Percentiles rank a stretch among this genome's conserved stretches.
These are phyloP conservation scores for Xylaria sp. DNA, from an alignment of 2,329 filamentous ascomycete species.

Conservation along the genomic window DNA sequence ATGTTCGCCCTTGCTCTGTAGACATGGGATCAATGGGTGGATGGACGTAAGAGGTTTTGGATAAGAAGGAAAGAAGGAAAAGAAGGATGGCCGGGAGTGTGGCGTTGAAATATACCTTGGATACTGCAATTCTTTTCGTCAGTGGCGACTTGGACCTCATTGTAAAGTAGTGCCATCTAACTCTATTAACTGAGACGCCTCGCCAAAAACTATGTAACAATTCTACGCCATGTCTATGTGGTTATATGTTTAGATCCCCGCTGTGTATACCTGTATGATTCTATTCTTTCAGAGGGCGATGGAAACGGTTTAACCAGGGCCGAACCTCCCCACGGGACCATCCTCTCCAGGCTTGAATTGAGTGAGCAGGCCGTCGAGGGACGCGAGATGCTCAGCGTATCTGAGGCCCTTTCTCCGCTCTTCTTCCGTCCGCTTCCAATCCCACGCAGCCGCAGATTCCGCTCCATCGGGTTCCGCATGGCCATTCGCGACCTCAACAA, in stretches of 20 bases:
- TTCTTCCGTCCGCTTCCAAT: conserved; percentile 68
- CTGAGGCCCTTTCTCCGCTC: conserved; percentile 66
- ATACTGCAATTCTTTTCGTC: not conserved
- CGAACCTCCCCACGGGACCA: conserved; percentile 63
- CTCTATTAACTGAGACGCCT: conserved; percentile 19
- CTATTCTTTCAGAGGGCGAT: not conserved
- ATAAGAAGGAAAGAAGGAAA: not conserved
- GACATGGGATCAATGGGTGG: conserved; percentile 20
- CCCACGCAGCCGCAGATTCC: conserved; percentile 59
- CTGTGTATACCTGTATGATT: conserved; percentile 24
- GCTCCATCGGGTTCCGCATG: conserved; percentile 51
- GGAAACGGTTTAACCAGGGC: conserved; percentile 51
- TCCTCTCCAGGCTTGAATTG: conserved; percentile 65
- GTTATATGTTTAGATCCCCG: conserved; percentile 28
- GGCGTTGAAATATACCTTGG: conserved; percentile 6
- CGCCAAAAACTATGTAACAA: not conserved
- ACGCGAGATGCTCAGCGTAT: conserved; percentile 66
- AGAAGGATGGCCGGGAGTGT: not conserved
- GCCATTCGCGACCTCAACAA: conserved; percentile 47
- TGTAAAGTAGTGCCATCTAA: conserved; percentile 4
- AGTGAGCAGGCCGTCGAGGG: conserved; percentile 64
- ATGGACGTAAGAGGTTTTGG: too few relatives aligned
- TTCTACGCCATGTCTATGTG: conserved; percentile 25
- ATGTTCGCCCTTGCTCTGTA: conserved; percentile 50
- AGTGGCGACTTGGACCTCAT: not conserved